These are phyloP conservation scores for Crucibulum laeve DNA, from an alignment of 768 basidiomycete species.

Conservation along the genomic window DNA sequence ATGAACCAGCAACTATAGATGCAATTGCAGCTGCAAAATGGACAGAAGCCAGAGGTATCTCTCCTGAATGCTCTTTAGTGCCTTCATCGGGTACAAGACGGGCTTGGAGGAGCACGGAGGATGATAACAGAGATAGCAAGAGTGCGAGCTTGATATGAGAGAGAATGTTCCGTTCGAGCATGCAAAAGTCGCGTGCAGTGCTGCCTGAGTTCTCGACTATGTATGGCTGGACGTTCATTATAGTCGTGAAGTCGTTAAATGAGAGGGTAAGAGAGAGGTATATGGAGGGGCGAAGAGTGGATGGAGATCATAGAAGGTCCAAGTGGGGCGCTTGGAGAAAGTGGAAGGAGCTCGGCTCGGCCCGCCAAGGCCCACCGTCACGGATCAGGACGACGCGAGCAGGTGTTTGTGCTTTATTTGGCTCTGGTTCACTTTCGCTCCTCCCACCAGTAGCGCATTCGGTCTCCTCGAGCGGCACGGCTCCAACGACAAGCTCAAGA, in stretches of 20 bases:
- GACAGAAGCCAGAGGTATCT: conserved; percentile 47
- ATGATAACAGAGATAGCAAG: conserved; percentile 57
- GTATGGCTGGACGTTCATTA: conserved; percentile 14
- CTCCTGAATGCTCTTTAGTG: conserved; percentile 17
- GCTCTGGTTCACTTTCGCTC: conserved; percentile 28
- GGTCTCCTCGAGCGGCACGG: too few species aligned
- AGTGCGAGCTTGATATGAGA: conserved; percentile 65
- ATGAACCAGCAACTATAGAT: conserved; percentile 52
- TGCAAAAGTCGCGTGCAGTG: conserved; percentile 69
- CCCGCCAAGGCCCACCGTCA: background rate
- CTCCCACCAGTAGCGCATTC: conserved; percentile 5
- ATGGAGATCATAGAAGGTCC: background rate
- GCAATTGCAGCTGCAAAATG: conserved; percentile 50
- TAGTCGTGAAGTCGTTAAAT: conserved; percentile 3
- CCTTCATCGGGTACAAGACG: conserved; percentile 46
- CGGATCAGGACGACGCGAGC: background rate
- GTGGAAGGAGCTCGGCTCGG: background rate
- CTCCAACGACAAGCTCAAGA: conserved; percentile 17
- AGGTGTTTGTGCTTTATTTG: conserved; percentile 36
- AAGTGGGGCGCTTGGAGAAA: background rate
- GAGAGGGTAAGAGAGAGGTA: background rate
- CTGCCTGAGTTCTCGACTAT: conserved; percentile 49
- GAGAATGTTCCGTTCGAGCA: conserved; percentile 75
- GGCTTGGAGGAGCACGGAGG: conserved; percentile 57
- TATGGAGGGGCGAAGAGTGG: background rate